phyloP scores from a whole-genome alignment of 768 basidiomycete genomes.

The Tricholomella constricta region DNA sequence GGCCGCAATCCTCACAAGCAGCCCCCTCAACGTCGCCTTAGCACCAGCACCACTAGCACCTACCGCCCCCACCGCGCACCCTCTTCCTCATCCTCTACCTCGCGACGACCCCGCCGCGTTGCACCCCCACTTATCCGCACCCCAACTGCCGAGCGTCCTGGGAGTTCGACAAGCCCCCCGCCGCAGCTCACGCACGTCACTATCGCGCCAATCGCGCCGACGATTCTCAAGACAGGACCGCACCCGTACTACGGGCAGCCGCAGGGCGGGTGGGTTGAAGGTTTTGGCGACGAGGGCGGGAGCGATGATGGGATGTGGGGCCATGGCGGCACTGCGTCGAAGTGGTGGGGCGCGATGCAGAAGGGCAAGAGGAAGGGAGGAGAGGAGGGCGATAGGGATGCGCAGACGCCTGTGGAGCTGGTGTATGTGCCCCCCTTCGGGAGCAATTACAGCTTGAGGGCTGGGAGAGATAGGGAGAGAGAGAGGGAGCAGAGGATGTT shows the following conservation, averaged over 20 bases:
- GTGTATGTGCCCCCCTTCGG: slow-evolving; percentile 66
- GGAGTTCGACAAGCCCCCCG: neutral
- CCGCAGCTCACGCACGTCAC: slow-evolving; percentile 34
- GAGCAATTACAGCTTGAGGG: slow-evolving; percentile 34
- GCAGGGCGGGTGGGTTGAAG: slow-evolving; percentile 44
- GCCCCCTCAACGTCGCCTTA: slow-evolving; percentile 20
- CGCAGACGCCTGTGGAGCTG: slow-evolving; percentile 60
- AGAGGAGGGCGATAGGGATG: slow-evolving; percentile 28
- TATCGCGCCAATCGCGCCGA: slow-evolving; percentile 58
- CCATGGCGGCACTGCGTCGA: slow-evolving; percentile 11
- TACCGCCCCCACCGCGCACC: slow-evolving; percentile 27
- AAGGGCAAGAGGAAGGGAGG: slow-evolving; percentile 18
- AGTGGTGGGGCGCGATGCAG: slow-evolving; percentile 18
- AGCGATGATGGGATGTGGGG: slow-evolving; percentile 29
- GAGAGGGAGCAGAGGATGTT: slow-evolving; percentile 18
- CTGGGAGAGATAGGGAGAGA: slow-evolving; percentile 23
- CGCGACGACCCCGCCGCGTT: slow-evolving; percentile 18
- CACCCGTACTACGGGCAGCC: slow-evolving; percentile 44
- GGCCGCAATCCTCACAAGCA: no score
- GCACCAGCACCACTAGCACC: slow-evolving; percentile 24
- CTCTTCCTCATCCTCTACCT: slow-evolving; percentile 35
- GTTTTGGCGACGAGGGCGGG: slow-evolving; percentile 48
- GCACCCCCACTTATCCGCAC: slow-evolving; percentile 31
- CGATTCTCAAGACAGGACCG: slow-evolving; percentile 80
- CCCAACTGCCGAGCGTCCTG: slow-evolving; percentile 5